These are phyloP conservation scores for Reticulascus tulasneorum DNA, from an alignment of 2,329 filamentous ascomycete genomes.

Conservation along the genomic window DNA sequence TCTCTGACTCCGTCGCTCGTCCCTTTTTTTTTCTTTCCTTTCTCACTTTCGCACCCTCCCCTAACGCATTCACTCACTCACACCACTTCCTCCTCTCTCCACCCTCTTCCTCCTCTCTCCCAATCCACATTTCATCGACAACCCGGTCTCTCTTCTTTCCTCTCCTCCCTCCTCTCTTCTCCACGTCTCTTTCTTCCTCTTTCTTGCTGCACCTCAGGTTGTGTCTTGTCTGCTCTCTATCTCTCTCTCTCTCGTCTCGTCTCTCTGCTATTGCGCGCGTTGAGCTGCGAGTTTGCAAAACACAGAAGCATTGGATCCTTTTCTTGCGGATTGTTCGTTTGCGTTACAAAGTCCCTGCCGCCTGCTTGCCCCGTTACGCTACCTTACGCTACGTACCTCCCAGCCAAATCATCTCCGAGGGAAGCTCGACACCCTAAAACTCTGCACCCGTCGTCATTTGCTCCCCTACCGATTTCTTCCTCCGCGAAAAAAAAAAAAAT, in stretches of 20 bases:
- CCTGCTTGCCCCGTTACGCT: slow-evolving; percentile 5
- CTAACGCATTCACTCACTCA: slow-evolving; percentile 4
- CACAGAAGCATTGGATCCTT: slow-evolving; percentile 14
- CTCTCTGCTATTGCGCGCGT: slow-evolving; percentile 10
- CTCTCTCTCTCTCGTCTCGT: too few relatives aligned
- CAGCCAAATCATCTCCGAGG: neutral
- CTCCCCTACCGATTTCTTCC: slow-evolving; percentile 8
- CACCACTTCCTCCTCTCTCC: slow-evolving; percentile 7
- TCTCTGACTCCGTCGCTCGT: too few relatives aligned
- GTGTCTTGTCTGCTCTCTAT: slow-evolving; percentile 15
- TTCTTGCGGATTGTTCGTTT: slow-evolving; percentile 13
- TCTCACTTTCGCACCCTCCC: too few relatives aligned
- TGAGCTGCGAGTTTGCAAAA: slow-evolving; percentile 8
- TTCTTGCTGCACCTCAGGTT: slow-evolving; percentile 27
- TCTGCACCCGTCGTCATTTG: slow-evolving; percentile 13
- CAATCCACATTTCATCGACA: slow-evolving; percentile 7
- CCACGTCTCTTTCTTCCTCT: slow-evolving; percentile 21
- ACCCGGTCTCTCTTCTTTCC: slow-evolving; percentile 18
- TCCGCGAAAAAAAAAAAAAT: slow-evolving; percentile 7
- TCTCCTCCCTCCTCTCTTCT: slow-evolving; percentile 29
- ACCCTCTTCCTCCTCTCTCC: slow-evolving; percentile 1
- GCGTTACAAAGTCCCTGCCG: slow-evolving; percentile 9
- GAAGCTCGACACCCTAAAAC: slow-evolving; percentile 10
- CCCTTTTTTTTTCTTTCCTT: too few relatives aligned
- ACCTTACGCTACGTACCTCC: slow-evolving; percentile 11